A percentile compares a stretch with the other conserved stretches of the same genome.
phyloP scores from a whole-genome alignment of 1,139 yeast genomes.

The Arxiozyma bovina region DNA sequence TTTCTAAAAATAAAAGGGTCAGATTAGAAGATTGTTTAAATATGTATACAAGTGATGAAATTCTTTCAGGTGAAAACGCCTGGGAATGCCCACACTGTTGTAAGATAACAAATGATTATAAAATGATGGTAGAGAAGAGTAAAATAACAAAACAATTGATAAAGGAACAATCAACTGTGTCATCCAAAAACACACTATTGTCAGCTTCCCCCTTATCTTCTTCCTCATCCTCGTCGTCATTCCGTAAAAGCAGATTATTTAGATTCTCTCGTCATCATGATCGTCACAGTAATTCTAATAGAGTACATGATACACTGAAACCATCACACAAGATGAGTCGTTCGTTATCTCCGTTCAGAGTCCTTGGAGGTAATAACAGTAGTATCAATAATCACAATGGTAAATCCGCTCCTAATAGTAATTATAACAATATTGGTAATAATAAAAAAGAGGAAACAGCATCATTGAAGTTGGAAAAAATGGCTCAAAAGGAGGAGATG shows the following conservation, averaged over 20 bases:
- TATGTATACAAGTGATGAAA: constrained; percentile 60
- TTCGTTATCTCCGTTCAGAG: constrained; percentile 24
- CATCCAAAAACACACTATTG: background rate
- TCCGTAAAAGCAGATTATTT: constrained; percentile 6
- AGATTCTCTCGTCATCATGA: constrained; percentile 6
- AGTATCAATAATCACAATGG: constrained; percentile 1
- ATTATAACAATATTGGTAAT: constrained; percentile 1
- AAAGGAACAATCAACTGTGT: constrained; percentile 7
- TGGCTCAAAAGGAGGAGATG: constrained; percentile 5
- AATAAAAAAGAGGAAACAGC: constrained; percentile 1
- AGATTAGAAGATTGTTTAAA: constrained; percentile 55
- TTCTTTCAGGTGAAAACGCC: constrained; percentile 61
- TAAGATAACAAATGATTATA: constrained; percentile 19
- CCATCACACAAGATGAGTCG: constrained; percentile 10
- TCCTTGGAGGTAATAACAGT: constrained; percentile 8
- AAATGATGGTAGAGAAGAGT: constrained; percentile 3
- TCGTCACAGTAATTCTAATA: background rate
- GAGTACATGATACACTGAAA: background rate
- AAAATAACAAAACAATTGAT: constrained; percentile 22
- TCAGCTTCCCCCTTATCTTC: background rate
- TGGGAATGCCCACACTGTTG: constrained; percentile 73
- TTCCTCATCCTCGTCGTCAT: background rate
- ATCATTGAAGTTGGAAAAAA: background rate
- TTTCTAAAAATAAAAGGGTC: constrained; percentile 31
- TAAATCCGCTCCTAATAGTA: background rate